Base-by-base conservation (phyloP, 345 rosid genomes). In the Acer saccharum region DNA sequence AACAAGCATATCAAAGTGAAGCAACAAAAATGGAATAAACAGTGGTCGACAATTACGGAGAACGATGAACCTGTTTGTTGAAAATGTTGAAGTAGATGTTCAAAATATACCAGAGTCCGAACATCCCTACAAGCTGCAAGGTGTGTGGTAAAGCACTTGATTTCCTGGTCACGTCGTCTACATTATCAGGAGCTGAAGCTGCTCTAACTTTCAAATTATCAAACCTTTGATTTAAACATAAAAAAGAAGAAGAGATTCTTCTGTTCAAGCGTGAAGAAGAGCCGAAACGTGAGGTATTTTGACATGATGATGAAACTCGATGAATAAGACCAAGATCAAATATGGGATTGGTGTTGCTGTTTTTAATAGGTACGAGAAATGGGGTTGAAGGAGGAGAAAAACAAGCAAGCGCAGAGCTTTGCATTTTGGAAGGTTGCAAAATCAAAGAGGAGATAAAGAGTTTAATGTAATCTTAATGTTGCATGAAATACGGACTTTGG, bases 11-110 rank as follows among this genome's bases (percentile, higher is more conserved):
- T 20, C 41, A 76, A 48, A 78, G 10, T 25, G 55, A 29, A 23
- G 10, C 16, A 29, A 10, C 6, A 35, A 35, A 35, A 35, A 35
- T 35, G 39, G 39, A 35, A 35, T 35, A 35, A 35, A 35, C 41
- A 54, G 4, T 52, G 57, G 57, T 43, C 27, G 17, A 23, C 39
- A 29, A 39, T 39, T 44, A 0, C 1, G 3, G 41, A 18, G 64
- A 68, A 68, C 43, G 13, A 50, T 27, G 75, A 83, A 90, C 93
- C 94, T 90, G 95, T 74, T 90, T 92, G 85, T 90, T 92, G 78
- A 83, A 86, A 81, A 92, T 89, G 88, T 90, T 88, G 92, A 84
- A 92, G 88, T 84, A 88, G 78, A 90, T 88, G 29, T 92, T 92
- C 70, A 90, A 79, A 81, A 86, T 78, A 81, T 89, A 92, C 97